A percentile compares a stretch with the other conserved stretches of the same genome.
These are phyloP conservation scores for Cryptococcus sp. DNA, from an alignment of 1,284 basidiomycete genomes.

Conservation along the genomic window DNA sequence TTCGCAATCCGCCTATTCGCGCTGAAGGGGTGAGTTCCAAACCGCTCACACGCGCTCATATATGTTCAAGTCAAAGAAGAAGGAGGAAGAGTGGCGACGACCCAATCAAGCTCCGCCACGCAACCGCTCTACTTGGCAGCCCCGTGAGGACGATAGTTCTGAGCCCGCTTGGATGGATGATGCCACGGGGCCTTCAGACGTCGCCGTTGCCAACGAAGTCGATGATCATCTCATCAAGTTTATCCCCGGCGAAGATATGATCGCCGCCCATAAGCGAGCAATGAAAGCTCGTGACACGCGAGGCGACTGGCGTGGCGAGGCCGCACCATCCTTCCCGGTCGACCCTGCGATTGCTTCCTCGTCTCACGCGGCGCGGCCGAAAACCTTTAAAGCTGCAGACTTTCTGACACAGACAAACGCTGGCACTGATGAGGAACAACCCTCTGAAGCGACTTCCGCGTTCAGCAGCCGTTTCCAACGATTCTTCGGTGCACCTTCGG, in stretches of 20 bases:
- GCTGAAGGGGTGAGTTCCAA: conserved; percentile 24
- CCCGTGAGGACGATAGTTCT: conserved; percentile 31
- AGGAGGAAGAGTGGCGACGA: conserved; percentile 19
- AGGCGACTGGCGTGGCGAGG: conserved; percentile 17
- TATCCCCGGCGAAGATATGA: conserved; percentile 47
- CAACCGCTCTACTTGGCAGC: conserved; percentile 6
- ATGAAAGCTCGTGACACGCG: conserved; percentile 33
- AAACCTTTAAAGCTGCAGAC: conserved; percentile 42
- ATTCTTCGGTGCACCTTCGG: conserved; percentile 33
- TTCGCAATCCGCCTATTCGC: conserved; percentile 26
- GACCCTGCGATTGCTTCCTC: conserved; percentile 18
- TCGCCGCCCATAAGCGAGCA: conserved; percentile 44
- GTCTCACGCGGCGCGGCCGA: conserved; percentile 17
- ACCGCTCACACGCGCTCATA: neutral
- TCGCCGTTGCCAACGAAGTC: conserved; percentile 24
- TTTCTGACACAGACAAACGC: conserved; percentile 39
- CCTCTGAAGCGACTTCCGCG: conserved; percentile 14
- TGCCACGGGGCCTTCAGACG: conserved; percentile 22
- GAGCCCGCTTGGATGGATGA: conserved; percentile 52
- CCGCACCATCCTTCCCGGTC: conserved; percentile 16
- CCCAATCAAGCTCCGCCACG: conserved; percentile 2
- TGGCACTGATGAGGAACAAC: conserved; percentile 15
- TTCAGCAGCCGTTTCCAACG: conserved; percentile 46
- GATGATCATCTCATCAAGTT: conserved; percentile 38
- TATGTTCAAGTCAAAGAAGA: conserved; percentile 10